These are phyloP conservation scores for Salvia hispanica DNA, from an alignment of 257 asterid species.

Conservation along the genomic window DNA sequence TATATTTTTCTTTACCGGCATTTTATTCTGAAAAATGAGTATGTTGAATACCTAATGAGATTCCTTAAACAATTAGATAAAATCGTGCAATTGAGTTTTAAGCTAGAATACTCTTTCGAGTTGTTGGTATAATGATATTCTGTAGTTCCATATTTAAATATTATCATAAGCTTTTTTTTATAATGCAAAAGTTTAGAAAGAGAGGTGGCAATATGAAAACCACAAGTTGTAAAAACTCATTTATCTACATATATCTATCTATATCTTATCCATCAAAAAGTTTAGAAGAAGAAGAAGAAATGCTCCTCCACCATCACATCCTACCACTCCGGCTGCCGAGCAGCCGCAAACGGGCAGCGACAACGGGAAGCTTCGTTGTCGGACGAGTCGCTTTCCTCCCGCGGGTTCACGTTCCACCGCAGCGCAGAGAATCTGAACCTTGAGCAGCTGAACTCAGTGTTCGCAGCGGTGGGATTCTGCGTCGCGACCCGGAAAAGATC, in stretches of 20 bases:
- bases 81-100: too few species aligned
- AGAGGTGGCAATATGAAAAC: conserved; percentile 26
- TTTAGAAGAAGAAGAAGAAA: conserved; percentile 24
- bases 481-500: conserved; percentile 71
- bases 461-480: conserved; percentile 85
- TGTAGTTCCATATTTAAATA: too few species aligned
- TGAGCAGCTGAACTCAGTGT: conserved; percentile 78
- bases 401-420: conserved; percentile 84
- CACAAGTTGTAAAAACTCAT: conserved; percentile 31
- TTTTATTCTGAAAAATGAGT: too few species aligned
- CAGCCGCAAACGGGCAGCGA: conserved; percentile 36
- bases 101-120: too few species aligned
- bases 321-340: conserved; percentile 32
- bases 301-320: conserved; percentile 61
- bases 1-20: too few species aligned
- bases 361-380: conserved; percentile 45
- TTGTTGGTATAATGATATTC: too few species aligned
- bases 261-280: background rate
- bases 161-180: too few species aligned
- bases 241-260: background rate
- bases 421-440: conserved; percentile 58
- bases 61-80: too few species aligned
- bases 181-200: too few species aligned
- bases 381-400: conserved; percentile 60
- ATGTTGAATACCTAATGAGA: too few species aligned